phyloP scores from a whole-genome alignment of 2,329 filamentous ascomycete species.

The Botryosphaeria dothidea region DNA sequence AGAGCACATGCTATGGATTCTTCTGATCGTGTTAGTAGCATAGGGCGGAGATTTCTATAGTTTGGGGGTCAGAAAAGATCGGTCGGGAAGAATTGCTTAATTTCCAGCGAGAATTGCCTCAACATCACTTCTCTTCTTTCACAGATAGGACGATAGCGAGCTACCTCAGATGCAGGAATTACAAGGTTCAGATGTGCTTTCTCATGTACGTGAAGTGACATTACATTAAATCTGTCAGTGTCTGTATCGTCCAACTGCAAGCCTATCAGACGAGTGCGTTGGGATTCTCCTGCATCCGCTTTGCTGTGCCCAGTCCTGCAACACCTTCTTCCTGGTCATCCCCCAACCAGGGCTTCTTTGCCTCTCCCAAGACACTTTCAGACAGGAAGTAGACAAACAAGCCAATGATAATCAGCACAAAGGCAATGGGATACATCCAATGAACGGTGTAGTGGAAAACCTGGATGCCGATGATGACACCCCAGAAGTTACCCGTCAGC shows the following conservation, averaged over 20 bases:
- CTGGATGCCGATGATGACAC: slow-evolving; percentile 84
- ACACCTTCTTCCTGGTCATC: slow-evolving; percentile 80
- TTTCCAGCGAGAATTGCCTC: neutral
- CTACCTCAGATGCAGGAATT: neutral
- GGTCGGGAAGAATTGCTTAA: neutral
- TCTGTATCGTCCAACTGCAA: too few relatives aligned
- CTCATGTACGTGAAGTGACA: neutral
- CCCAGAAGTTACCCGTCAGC: slow-evolving; percentile 96
- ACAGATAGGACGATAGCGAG: neutral
- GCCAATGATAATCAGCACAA: slow-evolving; percentile 86
- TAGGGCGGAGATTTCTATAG: neutral
- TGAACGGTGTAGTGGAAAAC: slow-evolving; percentile 81
- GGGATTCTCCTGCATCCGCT: slow-evolving; percentile 56
- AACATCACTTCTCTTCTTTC: neutral
- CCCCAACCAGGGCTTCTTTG: slow-evolving; percentile 93
- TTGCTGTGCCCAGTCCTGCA: slow-evolving; percentile 81
- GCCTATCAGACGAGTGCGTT: slow-evolving; percentile 37
- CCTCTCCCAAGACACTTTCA: slow-evolving; percentile 79
- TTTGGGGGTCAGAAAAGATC: neutral
- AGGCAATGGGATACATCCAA: slow-evolving; percentile 93
- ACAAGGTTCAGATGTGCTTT: neutral
- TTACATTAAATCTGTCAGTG: too few relatives aligned
- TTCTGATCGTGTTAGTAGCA: neutral
- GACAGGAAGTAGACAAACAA: slow-evolving; percentile 85
- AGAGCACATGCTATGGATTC: neutral